These are phyloP conservation scores for Fusarium verrucosum DNA, from an alignment of 2,329 filamentous ascomycete genomes.

Conservation along the genomic window DNA sequence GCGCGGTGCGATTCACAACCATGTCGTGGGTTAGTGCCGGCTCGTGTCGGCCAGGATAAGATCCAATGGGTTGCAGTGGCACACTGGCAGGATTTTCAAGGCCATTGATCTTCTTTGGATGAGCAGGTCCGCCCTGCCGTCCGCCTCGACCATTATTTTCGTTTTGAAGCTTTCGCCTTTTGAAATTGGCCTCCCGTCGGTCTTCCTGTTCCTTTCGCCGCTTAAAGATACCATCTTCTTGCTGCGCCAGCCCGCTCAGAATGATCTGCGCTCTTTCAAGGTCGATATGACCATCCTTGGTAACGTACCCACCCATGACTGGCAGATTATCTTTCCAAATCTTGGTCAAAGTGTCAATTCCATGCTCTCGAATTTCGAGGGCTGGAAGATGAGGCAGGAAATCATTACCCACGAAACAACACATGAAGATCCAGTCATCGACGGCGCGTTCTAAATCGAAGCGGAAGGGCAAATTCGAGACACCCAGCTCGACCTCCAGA, in stretches of 20 bases:
- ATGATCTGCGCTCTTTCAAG: constrained; percentile 88
- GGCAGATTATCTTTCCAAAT: constrained; percentile 96
- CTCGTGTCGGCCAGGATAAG: constrained; percentile 62
- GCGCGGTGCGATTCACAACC: constrained; percentile 77
- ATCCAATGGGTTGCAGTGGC: constrained; percentile 54
- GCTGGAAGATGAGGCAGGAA: constrained; percentile 98
- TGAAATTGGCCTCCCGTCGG: constrained; percentile 79
- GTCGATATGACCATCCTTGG: constrained; percentile 92
- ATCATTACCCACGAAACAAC: constrained; percentile 98
- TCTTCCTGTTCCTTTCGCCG: constrained; percentile 88
- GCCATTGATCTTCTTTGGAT: constrained; percentile 43
- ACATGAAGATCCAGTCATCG: constrained; percentile 99
- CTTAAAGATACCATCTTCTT: constrained; percentile 93
- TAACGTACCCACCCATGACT: constrained; percentile 93
- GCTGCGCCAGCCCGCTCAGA: constrained; percentile 84
- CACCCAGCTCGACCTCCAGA: constrained; percentile 85
- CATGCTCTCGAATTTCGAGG: constrained; percentile 94
- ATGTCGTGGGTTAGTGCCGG: constrained; percentile 80
- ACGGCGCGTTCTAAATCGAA: constrained; percentile 95
- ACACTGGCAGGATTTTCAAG: constrained; percentile 50
- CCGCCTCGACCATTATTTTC: constrained; percentile 52
- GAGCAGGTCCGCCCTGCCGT: constrained; percentile 25
- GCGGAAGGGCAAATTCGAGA: constrained; percentile 82
- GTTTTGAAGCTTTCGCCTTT: constrained; percentile 79
- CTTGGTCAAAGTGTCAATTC: constrained; percentile 94